Base-by-base conservation (phyloP, 78 protist genomes). In the Chrysochromulina parva region DNA sequence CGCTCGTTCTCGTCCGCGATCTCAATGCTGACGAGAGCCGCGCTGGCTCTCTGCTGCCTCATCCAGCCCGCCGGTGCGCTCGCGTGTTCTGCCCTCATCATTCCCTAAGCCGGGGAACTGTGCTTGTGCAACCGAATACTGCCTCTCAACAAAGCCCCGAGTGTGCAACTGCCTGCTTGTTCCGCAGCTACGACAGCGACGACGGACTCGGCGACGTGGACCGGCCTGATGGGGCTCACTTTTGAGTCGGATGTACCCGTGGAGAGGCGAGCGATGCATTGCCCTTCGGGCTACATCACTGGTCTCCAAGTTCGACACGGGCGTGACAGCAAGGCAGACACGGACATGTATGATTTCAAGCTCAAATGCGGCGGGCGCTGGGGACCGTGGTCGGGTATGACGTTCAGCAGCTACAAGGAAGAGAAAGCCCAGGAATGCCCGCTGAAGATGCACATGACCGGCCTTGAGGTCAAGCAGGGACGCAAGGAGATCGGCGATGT, bases 361-460 rank as follows among this genome's bases (percentile, higher is more conserved):
- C 82, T 74, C 55, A 4, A 74, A 57, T 74, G 82, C 57, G 82
- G 82, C 24, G 4, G n/a, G 82, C 82, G 82, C 26, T 74, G 82
- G 82, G 10, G 28, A 1, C 38, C 82, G 13, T 74, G 82, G 82
- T 48, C 82, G 53, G 82, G 82, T 2, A 74, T 74, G 82, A 48
- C 82, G 57, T 74, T 48, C 57, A 28, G 2, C 55, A n/a, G 22
- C 14, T 19, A 17, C 22, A 38, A 48, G 82, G 55, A 74, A 57
- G 82, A 74, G 55, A 74, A 74, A 19, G 2, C 57, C 13, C 48
- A 48, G 24, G 82, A 74, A 57, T 74, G 82, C 55, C 82, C 82
- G 3, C 38, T 74, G 82, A 74, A 74, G 82, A 74, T 74, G 82
- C 57, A 38, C 57, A 74, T 74, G 82, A 74, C 82, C 19, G 82